Evolutionary conservation across 2,329 filamentous ascomycete genomes (phyloP).

Genomic region (Verticillium longisporum): DNA sequence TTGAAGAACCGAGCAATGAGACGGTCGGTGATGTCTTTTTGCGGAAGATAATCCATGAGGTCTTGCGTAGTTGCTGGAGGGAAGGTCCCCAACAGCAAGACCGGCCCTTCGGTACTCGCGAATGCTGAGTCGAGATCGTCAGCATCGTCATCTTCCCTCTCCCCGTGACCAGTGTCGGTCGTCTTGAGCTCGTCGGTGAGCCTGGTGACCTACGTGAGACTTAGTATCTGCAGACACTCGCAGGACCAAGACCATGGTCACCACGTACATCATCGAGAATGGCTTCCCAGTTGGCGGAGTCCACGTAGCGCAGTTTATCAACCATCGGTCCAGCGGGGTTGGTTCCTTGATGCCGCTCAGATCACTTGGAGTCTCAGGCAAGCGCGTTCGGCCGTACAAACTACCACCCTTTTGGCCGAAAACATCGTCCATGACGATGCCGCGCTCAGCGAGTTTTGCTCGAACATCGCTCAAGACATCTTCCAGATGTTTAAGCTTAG

Average conservation of each 20-base stretch:
- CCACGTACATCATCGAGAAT: conserved; percentile 20
- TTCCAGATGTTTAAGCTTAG: background rate
- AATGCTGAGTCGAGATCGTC: conserved; percentile 10
- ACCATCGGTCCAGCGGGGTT: conserved; percentile 13
- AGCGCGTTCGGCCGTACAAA: background rate
- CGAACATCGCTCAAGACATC: conserved; percentile 3
- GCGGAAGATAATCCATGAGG: conserved; percentile 15
- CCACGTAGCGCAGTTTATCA: conserved; percentile 18
- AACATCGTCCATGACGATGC: background rate
- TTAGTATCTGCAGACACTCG: background rate
- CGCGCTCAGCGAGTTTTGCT: conserved; percentile 1
- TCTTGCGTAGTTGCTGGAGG: conserved; percentile 11
- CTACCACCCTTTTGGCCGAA: background rate
- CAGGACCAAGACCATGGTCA: background rate
- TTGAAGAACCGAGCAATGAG: conserved; percentile 21
- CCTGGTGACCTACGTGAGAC: conserved; percentile 10
- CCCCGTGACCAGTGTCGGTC: conserved; percentile 4
- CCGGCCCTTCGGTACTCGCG: conserved; percentile 10
- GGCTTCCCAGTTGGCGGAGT: conserved; percentile 22
- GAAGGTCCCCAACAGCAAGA: conserved; percentile 18
- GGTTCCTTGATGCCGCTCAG: conserved; percentile 4
- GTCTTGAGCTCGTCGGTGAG: conserved; percentile 15
- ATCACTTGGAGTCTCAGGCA: conserved; percentile 7
- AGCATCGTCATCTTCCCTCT: conserved; percentile 13
- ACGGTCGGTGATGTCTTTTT: conserved; percentile 14